These are phyloP conservation scores for Trichosporon inkin DNA, from an alignment of 1,284 basidiomycete species.

Conservation along the genomic window DNA sequence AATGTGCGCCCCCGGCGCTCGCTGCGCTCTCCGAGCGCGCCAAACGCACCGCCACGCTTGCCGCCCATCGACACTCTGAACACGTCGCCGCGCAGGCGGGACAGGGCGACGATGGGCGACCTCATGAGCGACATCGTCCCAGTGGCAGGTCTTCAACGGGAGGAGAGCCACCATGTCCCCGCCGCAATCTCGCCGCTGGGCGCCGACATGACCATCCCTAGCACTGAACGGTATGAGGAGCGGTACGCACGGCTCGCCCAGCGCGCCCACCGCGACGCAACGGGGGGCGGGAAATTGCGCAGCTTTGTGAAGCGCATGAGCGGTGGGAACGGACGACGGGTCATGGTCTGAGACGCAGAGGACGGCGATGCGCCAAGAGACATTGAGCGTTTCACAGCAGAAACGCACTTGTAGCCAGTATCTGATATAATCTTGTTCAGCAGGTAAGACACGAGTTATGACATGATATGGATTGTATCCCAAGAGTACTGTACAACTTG, in stretches of 20 bases:
- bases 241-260: background rate
- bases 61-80: background rate
- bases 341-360: background rate
- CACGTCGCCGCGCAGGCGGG: background rate
- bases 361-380: too few relatives aligned
- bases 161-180: background rate
- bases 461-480: too few relatives aligned
- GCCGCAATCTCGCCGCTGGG: background rate
- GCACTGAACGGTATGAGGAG: background rate
- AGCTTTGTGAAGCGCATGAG: background rate
- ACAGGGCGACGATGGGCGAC: background rate
- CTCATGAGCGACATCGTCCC: conserved; percentile 2
- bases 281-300: background rate
- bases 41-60: background rate
- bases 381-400: too few relatives aligned
- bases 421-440: too few relatives aligned
- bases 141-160: background rate
- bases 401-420: too few relatives aligned
- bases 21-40: background rate
- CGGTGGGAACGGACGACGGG: background rate
- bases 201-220: background rate
- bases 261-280: background rate
- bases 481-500: too few relatives aligned
- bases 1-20: background rate
- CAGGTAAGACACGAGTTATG: too few relatives aligned